Percentiles rank a stretch among this genome's conserved stretches.
These are phyloP conservation scores for Dryadomyces quercivorus DNA, from an alignment of 2,329 filamentous ascomycete genomes.

Conservation along the genomic window DNA sequence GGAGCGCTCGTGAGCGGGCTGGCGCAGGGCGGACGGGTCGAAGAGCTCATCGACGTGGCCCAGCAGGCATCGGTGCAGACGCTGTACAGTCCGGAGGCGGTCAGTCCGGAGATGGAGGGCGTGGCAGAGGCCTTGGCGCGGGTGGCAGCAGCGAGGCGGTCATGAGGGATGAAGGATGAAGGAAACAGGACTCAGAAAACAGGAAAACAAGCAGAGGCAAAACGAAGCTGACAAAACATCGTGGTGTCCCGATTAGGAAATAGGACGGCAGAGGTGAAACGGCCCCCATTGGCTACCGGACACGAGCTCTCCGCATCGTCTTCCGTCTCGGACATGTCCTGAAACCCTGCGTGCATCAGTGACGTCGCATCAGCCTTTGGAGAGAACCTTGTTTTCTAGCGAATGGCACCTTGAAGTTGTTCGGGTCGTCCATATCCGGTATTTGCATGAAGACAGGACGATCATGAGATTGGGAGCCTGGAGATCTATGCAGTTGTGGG, in stretches of 20 bases:
- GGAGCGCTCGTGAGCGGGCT: conserved; percentile 75
- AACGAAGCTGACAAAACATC: background rate
- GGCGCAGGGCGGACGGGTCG: conserved; percentile 41
- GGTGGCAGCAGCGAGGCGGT: conserved; percentile 6
- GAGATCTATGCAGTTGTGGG: no score
- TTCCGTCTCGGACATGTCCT: background rate
- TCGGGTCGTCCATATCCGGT: no score
- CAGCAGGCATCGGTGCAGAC: conserved; percentile 73
- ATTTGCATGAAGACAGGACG: no score
- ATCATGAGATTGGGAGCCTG: no score
- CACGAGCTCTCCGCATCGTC: no score
- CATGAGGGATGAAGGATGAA: background rate
- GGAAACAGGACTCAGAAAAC: background rate
- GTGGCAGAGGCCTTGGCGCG: conserved; percentile 14
- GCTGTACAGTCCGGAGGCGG: conserved; percentile 61
- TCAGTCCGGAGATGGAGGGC: conserved; percentile 25
- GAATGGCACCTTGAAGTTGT: no score
- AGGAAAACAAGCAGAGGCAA: no score
- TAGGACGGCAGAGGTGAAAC: no score
- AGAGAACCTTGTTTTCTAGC: background rate
- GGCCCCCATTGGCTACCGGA: no score
- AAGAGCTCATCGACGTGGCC: conserved; percentile 62
- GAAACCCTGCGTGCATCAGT: conserved; percentile 1
- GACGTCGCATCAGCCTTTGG: background rate
- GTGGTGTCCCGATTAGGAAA: no score